Conservation (phyloP, 495 filamentous ascomycete genomes). For the Pyrenula aspistea region DNA sequence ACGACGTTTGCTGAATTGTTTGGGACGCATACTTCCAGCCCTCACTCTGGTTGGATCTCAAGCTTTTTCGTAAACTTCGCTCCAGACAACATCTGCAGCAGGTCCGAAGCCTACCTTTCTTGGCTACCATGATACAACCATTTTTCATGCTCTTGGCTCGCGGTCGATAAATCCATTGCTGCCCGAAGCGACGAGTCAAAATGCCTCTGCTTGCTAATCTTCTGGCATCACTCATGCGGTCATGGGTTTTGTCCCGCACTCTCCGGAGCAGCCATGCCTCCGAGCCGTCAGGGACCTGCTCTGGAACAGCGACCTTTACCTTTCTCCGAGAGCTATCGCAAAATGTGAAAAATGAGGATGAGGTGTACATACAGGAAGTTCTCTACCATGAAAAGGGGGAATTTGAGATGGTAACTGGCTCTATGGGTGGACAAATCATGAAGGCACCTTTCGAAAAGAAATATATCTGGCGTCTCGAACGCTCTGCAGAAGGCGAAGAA, state of each 20-base stretch:
- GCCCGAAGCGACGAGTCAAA: too few species aligned
- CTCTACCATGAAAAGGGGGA: conserved; percentile 32
- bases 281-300: conserved; percentile 28
- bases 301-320: conserved; percentile 28
- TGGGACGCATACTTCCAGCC: too few species aligned
- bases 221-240: conserved; percentile 13
- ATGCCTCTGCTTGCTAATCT: background rate
- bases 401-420: conserved; percentile 17
- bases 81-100: background rate
- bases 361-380: conserved; percentile 14
- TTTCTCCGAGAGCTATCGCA: conserved; percentile 3
- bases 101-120: too few species aligned
- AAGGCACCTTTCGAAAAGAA: conserved; percentile 32
- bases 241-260: conserved; percentile 27
- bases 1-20: too few species aligned
- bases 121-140: too few species aligned
- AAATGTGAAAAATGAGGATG: background rate
- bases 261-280: conserved; percentile 31
- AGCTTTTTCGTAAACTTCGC: background rate
- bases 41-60: too few species aligned
- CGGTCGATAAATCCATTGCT: too few species aligned
- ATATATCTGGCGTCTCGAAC: conserved; percentile 30
- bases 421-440: conserved; percentile 6
- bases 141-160: too few species aligned
- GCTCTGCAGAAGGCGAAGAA: conserved; percentile 3